Conservation (phyloP, 805 yeast genomes). For the Monosporozyma aerobia region DNA sequence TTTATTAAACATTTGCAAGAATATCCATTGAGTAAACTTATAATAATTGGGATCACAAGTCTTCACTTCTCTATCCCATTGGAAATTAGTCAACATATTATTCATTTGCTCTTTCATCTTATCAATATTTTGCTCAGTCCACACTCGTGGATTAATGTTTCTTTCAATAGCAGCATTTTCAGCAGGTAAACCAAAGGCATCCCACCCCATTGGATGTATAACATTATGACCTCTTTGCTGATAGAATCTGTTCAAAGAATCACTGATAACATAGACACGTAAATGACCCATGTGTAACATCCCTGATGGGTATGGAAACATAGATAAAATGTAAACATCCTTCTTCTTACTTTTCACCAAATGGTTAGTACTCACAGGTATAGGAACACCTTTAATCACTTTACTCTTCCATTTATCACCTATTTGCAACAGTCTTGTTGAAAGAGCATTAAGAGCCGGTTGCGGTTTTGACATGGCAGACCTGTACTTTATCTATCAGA, state of each 20-base stretch:
- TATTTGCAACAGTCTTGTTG: slow-evolving; percentile 9
- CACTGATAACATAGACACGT: slow-evolving; percentile 86
- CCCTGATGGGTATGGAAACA: slow-evolving; percentile 98
- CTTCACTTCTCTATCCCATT: slow-evolving; percentile 85
- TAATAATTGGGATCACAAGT: slow-evolving; percentile 86
- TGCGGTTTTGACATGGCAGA: not conserved
- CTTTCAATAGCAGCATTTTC: slow-evolving; percentile 95
- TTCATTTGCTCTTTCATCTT: slow-evolving; percentile 82
- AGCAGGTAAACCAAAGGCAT: slow-evolving; percentile 96
- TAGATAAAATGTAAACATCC: slow-evolving; percentile 52
- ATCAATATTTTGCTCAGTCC: slow-evolving; percentile 76
- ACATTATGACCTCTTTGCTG: slow-evolving; percentile 70
- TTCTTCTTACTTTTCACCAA: slow-evolving; percentile 7
- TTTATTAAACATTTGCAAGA: slow-evolving; percentile 57
- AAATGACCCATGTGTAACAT: slow-evolving; percentile 87
- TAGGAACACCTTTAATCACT: slow-evolving; percentile 13
- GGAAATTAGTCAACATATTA: slow-evolving; percentile 74
- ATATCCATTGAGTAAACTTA: slow-evolving; percentile 85
- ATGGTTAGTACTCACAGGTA: not conserved
- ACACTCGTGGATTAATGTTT: slow-evolving; percentile 62
- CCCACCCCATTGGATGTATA: slow-evolving; percentile 98
- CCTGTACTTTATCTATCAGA: not conserved
- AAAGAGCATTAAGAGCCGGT: not conserved
- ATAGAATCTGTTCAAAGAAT: slow-evolving; percentile 69
- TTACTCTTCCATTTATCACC: slow-evolving; percentile 24